Evolutionary conservation across 768 basidiomycete genomes (phyloP).

Genomic region (Boletus subcaerulescens): DNA sequence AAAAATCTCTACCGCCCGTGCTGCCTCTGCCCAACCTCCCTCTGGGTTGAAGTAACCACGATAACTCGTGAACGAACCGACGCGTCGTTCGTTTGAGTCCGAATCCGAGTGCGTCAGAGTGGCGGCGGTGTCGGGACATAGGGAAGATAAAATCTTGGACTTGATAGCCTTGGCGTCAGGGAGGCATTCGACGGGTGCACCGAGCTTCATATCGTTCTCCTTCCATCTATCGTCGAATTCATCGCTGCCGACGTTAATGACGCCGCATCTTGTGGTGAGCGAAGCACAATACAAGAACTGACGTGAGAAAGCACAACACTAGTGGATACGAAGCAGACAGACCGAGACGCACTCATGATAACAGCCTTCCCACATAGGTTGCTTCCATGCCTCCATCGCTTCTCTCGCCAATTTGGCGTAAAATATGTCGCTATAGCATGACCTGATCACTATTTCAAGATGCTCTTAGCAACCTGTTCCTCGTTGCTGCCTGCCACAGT

Average conservation of each 20-base stretch:
- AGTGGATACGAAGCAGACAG: not conserved
- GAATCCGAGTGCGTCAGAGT: not conserved
- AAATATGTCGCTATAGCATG: conserved; percentile 66
- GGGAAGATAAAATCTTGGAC: conserved; percentile 16
- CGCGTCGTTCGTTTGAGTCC: not conserved
- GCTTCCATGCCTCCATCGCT: conserved; percentile 75
- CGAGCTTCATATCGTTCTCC: conserved; percentile 59
- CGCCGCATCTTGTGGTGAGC: conserved; percentile 20
- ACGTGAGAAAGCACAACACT: not conserved
- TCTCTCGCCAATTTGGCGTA: conserved; percentile 72
- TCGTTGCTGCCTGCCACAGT: not conserved
- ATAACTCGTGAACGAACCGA: conserved; percentile 20
- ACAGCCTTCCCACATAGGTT: conserved; percentile 62
- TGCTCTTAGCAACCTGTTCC: not conserved
- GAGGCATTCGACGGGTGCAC: conserved; percentile 44
- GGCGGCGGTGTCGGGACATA: not conserved
- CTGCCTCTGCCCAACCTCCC: conserved; percentile 84
- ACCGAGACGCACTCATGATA: conserved; percentile 75
- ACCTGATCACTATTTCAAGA: conserved; percentile 60
- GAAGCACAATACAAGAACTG: not conserved
- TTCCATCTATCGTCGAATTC: conserved; percentile 54
- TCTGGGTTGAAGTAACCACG: conserved; percentile 71
- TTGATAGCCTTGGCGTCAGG: conserved; percentile 12
- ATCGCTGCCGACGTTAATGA: conserved; percentile 22
- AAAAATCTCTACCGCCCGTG: conserved; percentile 56